A percentile compares a stretch with the other conserved stretches of the same genome.
Conservation (phyloP, 495 filamentous ascomycete genomes). For the Copromyces sp. region DNA sequence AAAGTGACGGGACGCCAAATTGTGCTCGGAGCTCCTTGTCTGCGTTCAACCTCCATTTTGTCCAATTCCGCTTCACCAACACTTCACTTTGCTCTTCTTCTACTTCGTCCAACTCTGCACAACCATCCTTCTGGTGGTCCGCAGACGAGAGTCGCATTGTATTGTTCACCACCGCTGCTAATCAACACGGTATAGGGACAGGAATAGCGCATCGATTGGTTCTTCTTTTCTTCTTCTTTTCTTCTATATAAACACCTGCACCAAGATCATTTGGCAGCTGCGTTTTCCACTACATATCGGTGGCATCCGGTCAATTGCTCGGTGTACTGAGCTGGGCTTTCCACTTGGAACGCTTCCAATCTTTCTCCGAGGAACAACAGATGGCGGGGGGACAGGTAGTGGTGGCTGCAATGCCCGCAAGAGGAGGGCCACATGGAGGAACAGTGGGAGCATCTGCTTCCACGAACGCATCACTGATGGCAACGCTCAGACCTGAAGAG, state of each 20-base stretch:
- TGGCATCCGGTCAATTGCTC: background rate
- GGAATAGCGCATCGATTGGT: background rate
- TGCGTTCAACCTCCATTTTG: background rate
- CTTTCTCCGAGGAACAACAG: background rate
- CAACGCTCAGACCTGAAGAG: slow-evolving; percentile 17
- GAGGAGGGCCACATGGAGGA: background rate
- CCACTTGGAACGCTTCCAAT: background rate
- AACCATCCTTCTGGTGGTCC: background rate
- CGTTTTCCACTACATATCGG: background rate
- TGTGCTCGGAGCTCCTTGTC: background rate
- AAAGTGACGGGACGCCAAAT: background rate
- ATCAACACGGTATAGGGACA: background rate
- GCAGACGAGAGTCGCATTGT: background rate
- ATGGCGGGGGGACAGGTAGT: slow-evolving; percentile 16
- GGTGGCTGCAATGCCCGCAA: slow-evolving; percentile 6
- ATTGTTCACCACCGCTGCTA: background rate
- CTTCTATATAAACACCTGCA: background rate
- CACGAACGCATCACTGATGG: slow-evolving; percentile 2
- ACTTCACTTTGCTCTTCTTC: background rate
- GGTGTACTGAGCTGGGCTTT: background rate
- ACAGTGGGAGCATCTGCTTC: background rate
- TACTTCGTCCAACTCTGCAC: background rate
- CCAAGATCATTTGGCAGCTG: background rate
- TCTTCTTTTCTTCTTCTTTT: background rate
- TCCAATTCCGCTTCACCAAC: background rate